Percentiles rank a stretch among this genome's conserved stretches.
These are phyloP conservation scores for Diutina neorugosa DNA, from an alignment of 1,139 yeast species.

Conservation along the genomic window DNA sequence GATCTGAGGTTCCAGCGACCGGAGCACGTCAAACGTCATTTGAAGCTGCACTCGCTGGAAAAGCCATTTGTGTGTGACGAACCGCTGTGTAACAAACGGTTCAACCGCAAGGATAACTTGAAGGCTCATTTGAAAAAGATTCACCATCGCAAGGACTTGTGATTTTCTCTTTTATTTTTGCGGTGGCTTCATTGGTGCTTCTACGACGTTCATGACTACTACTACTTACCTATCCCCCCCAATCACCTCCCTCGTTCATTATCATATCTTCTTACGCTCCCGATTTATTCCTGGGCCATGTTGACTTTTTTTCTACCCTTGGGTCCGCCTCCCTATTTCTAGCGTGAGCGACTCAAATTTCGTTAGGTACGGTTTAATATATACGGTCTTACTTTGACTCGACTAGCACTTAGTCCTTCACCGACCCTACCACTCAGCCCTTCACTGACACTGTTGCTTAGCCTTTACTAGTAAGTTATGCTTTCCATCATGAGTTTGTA, in stretches of 20 bases:
- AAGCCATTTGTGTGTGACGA: slow-evolving; percentile 73
- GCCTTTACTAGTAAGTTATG: no score
- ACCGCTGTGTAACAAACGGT: slow-evolving; percentile 65
- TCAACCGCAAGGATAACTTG: slow-evolving; percentile 37
- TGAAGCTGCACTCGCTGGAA: slow-evolving; percentile 79
- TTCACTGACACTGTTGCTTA: no score
- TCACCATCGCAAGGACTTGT: slow-evolving; percentile 16
- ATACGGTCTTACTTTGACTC: background rate
- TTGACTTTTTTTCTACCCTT: background rate
- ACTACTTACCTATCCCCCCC: background rate
- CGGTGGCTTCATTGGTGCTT: background rate
- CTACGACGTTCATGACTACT: background rate
- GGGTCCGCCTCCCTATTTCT: slow-evolving; percentile 4
- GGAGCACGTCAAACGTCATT: slow-evolving; percentile 85
- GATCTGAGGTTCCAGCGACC: slow-evolving; percentile 72
- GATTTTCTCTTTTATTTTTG: background rate
- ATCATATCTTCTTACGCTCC: background rate
- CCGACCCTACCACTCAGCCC: no score
- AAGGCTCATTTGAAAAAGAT: slow-evolving; percentile 61
- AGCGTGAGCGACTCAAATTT: slow-evolving; percentile 3
- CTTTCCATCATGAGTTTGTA: no score
- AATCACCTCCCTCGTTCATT: background rate
- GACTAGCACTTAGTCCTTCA: no score
- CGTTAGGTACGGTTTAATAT: background rate
- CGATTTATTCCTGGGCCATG: background rate